Conservation (phyloP, 768 basidiomycete species). For the Termitomyces sp. region DNA sequence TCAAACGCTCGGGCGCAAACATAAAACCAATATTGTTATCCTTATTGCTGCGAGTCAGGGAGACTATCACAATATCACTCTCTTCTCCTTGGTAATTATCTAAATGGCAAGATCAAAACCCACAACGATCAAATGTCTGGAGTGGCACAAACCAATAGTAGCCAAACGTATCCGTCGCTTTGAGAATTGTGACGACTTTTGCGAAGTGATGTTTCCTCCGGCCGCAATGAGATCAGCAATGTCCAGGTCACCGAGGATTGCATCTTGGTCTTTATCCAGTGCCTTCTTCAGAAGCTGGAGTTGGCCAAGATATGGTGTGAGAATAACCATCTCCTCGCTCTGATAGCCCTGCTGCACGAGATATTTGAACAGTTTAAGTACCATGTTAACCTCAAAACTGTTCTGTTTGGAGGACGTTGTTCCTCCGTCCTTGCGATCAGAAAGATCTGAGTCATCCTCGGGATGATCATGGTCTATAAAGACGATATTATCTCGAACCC, state of each 20-base stretch:
- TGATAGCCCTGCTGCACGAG: background rate
- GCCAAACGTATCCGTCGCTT: slow-evolving; percentile 38
- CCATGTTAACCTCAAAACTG: background rate
- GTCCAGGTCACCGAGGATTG: slow-evolving; percentile 47
- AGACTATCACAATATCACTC: slow-evolving; percentile 60
- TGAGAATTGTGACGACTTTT: slow-evolving; percentile 21
- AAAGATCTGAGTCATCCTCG: background rate
- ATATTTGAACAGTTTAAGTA: background rate
- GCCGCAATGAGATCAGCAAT: background rate
- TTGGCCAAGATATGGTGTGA: background rate
- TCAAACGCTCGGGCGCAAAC: slow-evolving; percentile 63
- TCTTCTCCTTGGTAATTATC: slow-evolving; percentile 81
- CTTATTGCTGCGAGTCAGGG: slow-evolving; percentile 55
- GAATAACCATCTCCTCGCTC: background rate
- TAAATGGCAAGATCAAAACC: slow-evolving; percentile 16
- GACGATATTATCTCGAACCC: background rate
- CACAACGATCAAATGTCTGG: background rate
- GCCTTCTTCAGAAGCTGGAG: slow-evolving; percentile 24
- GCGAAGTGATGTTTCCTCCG: background rate
- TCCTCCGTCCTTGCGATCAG: background rate
- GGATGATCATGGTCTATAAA: background rate
- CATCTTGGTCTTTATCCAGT: slow-evolving; percentile 36
- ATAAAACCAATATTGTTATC: slow-evolving; percentile 63
- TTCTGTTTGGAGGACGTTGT: background rate
- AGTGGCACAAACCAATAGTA: background rate